These are phyloP conservation scores for Fusarium sp. DNA, from an alignment of 2,329 filamentous ascomycete species.

Conservation along the genomic window DNA sequence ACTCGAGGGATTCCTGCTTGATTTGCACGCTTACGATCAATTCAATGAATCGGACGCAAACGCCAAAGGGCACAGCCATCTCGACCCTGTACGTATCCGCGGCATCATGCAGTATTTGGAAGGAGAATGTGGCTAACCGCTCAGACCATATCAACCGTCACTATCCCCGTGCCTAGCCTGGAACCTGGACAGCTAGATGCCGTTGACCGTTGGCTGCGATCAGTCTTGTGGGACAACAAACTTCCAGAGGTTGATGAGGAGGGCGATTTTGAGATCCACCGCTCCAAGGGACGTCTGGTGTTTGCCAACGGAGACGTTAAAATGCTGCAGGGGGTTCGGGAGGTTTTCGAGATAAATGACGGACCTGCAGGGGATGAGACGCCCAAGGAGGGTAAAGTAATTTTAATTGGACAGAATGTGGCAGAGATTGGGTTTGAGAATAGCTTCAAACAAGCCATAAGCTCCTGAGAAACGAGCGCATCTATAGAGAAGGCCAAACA, in stretches of 20 bases:
- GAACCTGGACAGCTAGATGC: slow-evolving; percentile 64
- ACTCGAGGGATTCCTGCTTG: slow-evolving; percentile 86
- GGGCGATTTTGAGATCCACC: slow-evolving; percentile 79
- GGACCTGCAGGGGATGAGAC: slow-evolving; percentile 51
- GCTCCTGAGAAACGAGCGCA: slow-evolving; percentile 6
- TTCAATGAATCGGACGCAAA: slow-evolving; percentile 78
- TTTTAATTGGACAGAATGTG: slow-evolving; percentile 71
- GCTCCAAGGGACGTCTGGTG: slow-evolving; percentile 82
- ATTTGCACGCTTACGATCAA: slow-evolving; percentile 91
- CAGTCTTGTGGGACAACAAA: slow-evolving; percentile 82
- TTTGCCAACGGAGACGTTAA: slow-evolving; percentile 73
- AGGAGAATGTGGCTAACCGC: slow-evolving; percentile 27
- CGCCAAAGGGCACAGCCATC: slow-evolving; percentile 85
- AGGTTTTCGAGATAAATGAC: slow-evolving; percentile 92
- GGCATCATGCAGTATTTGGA: background rate
- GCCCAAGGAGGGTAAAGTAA: slow-evolving; percentile 64
- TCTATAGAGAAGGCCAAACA: background rate
- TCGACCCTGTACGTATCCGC: slow-evolving; percentile 76
- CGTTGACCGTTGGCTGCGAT: slow-evolving; percentile 85
- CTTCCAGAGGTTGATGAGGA: slow-evolving; percentile 60
- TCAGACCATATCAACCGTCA: slow-evolving; percentile 85
- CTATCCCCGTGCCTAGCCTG: slow-evolving; percentile 74
- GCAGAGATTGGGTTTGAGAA: slow-evolving; percentile 61
- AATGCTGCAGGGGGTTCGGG: slow-evolving; percentile 90
- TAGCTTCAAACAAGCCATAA: slow-evolving; percentile 53